These are phyloP conservation scores for Malassezia restricta DNA, from an alignment of 1,284 basidiomycete species.

Conservation along the genomic window DNA sequence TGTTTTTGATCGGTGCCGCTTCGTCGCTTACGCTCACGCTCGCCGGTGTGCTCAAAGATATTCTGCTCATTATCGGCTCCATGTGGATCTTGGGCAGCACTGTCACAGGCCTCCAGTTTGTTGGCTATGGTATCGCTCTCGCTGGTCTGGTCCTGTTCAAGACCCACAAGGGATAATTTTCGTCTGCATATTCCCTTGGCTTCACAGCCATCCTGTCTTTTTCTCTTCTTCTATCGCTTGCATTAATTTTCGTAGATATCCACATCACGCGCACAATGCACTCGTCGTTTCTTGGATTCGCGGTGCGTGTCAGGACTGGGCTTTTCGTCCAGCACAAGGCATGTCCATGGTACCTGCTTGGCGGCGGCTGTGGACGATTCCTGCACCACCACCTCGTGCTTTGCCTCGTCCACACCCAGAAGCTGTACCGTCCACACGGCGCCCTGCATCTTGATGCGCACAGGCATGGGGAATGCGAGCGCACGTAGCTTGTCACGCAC, in stretches of 20 bases:
- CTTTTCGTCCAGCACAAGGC: neutral
- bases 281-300: neutral
- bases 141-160: slow-evolving; percentile 68
- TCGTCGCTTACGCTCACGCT: slow-evolving; percentile 80
- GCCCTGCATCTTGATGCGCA: slow-evolving; percentile 25
- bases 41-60: slow-evolving; percentile 87
- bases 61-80: slow-evolving; percentile 77
- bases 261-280: neutral
- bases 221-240: neutral
- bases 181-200: neutral
- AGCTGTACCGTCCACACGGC: slow-evolving; percentile 18
- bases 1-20: slow-evolving; percentile 80
- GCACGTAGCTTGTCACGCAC: slow-evolving; percentile 20
- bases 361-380: neutral
- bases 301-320: neutral
- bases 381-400: neutral
- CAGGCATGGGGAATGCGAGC: slow-evolving; percentile 16
- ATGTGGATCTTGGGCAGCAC: slow-evolving; percentile 68
- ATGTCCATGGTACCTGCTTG: neutral
- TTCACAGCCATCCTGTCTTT: neutral
- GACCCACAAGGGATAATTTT: slow-evolving; percentile 55
- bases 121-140: slow-evolving; percentile 78
- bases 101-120: slow-evolving; percentile 71
- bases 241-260: neutral
- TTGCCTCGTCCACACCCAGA: neutral